Base-by-base conservation (phyloP, 2,329 filamentous ascomycete species). In the Canariomyces notabilis region DNA sequence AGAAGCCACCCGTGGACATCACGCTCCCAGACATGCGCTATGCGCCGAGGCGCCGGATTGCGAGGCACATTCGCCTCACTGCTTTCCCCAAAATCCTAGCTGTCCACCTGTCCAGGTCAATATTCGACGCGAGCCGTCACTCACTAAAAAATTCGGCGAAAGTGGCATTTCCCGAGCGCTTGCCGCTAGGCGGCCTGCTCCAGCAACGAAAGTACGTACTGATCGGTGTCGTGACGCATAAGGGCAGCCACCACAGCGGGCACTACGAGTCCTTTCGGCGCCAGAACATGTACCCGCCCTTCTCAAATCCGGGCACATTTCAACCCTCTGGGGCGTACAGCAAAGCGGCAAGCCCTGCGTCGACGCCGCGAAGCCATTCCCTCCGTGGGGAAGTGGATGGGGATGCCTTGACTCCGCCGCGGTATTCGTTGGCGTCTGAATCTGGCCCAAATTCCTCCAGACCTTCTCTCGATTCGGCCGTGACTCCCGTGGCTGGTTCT, bases 221-320 rank as follows among this genome's bases (percentile, higher is more conserved):
- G 5, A 76, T 95, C 0, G 89, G 85, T 11, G 80, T 95, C 29
- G 89, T 98, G 29, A 95, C 88, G 18, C 93, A 98, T 63, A 95
- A 95, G 60, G 93, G 93, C 31, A 94, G 87, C 52, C 93, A 98
- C 64, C 85, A 95, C 61, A 95, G 89, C 59, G 93, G 93, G 1
- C 93, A 98, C 63, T 98, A 98, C 68, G 93, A 98, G 65, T 91
- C 89, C 1, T 97, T 97, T 65, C 79, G 93, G 26, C 80, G 93
- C 31, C 93, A 97, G 65, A 85, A 87, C 48, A 69, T 88, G 7
- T 80, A 83, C 41, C 71, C 85, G 3, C 90, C 90, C 0, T 97
- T 83, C 62, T 86, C 88, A 1, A 96, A 91, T 6, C 82, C 86
- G 0, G 83, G 87, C 56, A 82, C 82, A 0, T 91, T 95, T 65